phyloP scores from a whole-genome alignment of 208 protist species.

The Leishmania gerbilli region DNA sequence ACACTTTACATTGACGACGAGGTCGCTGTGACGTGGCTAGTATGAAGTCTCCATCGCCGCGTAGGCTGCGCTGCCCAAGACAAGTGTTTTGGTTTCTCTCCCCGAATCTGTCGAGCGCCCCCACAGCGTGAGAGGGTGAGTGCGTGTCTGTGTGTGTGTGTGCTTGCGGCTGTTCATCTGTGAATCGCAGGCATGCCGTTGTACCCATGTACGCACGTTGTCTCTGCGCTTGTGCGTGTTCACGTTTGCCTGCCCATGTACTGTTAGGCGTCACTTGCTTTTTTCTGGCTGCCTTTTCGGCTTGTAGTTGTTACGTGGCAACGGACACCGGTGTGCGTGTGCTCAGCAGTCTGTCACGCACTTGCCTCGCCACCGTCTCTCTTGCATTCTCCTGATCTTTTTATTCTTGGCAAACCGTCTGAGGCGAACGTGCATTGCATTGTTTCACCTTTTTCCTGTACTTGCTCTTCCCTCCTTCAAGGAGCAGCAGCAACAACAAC shows the following conservation, averaged over 20 bases:
- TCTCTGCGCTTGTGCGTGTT: background rate
- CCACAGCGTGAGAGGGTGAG: background rate
- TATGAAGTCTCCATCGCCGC: background rate
- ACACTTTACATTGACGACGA: constrained; percentile 31
- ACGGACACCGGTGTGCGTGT: background rate
- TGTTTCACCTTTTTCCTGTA: background rate
- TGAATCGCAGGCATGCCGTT: background rate
- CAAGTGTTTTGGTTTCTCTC: background rate
- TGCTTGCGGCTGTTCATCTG: background rate
- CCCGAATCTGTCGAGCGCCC: background rate
- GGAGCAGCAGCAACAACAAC: background rate
- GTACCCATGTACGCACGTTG: background rate
- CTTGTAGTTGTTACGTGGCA: constrained; percentile 1
- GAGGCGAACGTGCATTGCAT: too few species aligned
- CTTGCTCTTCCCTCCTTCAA: background rate
- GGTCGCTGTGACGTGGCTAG: constrained; percentile 28
- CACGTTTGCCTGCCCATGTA: background rate
- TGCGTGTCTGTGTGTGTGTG: background rate
- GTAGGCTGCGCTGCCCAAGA: background rate
- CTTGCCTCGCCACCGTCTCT: background rate
- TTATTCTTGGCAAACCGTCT: too few species aligned
- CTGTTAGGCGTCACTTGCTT: background rate
- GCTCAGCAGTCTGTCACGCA: background rate
- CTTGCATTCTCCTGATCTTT: background rate
- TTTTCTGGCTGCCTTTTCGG: constrained; percentile 25